Conservation (phyloP, 768 basidiomycete species). For the Galerina sulciceps region DNA sequence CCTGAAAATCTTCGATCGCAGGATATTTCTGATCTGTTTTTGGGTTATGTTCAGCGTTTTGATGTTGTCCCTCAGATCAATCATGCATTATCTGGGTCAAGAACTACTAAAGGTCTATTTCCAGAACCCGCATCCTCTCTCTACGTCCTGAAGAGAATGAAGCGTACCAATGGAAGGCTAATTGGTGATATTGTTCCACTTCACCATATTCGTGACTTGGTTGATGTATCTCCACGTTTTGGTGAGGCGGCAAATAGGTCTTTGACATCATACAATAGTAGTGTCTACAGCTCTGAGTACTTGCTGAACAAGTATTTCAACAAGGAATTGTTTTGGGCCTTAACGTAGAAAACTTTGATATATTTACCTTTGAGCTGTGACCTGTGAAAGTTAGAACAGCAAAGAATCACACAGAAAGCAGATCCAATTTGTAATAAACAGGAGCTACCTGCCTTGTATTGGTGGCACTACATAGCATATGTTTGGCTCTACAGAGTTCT, state of each 20-base stretch:
- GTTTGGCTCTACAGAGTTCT: too few relatives aligned
- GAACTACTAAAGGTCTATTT: slow-evolving; percentile 10
- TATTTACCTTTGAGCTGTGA: neutral
- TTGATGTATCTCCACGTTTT: slow-evolving; percentile 31
- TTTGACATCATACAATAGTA: slow-evolving; percentile 26
- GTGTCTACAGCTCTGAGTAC: slow-evolving; percentile 23
- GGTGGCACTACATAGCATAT: too few relatives aligned
- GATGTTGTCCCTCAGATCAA: slow-evolving; percentile 23
- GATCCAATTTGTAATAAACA: too few relatives aligned
- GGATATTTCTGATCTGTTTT: slow-evolving; percentile 15
- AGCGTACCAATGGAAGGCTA: slow-evolving; percentile 9
- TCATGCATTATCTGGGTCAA: neutral
- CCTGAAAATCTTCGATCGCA: neutral
- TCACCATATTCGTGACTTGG: slow-evolving; percentile 19
- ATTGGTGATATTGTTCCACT: slow-evolving; percentile 33
- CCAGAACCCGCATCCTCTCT: slow-evolving; percentile 26
- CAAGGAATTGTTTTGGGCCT: slow-evolving; percentile 29
- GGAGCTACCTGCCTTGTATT: too few relatives aligned
- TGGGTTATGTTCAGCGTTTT: slow-evolving; percentile 29
- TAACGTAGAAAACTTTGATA: neutral
- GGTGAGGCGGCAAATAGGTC: slow-evolving; percentile 24
- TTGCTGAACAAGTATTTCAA: slow-evolving; percentile 37
- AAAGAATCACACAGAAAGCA: too few relatives aligned
- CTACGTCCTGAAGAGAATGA: slow-evolving; percentile 23
- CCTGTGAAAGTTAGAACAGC: too few relatives aligned